Evolutionary conservation across 2,329 filamentous ascomycete species (phyloP), one percentile per base, ranked within the genome.

Genomic region (Phaeosphaeriaceae sp.): DNA sequence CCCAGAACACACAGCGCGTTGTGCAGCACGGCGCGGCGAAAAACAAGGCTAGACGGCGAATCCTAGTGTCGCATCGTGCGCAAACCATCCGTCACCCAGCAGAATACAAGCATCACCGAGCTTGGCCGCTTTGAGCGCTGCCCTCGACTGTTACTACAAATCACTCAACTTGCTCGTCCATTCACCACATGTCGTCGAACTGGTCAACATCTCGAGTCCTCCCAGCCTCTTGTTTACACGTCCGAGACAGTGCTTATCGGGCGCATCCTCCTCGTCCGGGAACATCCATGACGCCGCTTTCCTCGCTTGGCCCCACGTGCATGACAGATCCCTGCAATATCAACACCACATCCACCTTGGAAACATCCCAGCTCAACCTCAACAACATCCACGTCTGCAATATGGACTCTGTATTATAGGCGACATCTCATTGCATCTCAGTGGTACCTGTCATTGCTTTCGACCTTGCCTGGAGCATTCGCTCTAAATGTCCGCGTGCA

Each of bases 191-290:
- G 24, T 22, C 24, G 19, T 3, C 22, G 11, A n/a, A 24, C 44
- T 24, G 33, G 17, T 21, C 40, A 11, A 22, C 21, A 22, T 25
- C 25, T 54, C 49, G 48, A 51, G 48, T 54, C 51, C 31, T 27
- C 25, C 50, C 58, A 60, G 53, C 60, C 58, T 55, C 54, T 53
- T 57, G 55, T 53, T 58, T 52, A 57, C 54, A 36, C 41, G 36
- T n/a, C 50, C 53, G 47, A 48, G 49, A 58, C 58, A 24, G 20
- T 47, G 41, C 53, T 48, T 21, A 54, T 48, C 48, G 22, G 40
- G 31, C 31, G 31, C 31, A 33, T 47, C 48, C 24, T 25, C 11
- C 52, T 33, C 41, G n/a, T 31, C 20, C 31, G 48, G 48, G 58
- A 48, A 49, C 45, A 57, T 56, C 52, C 58, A 33, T 65, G 60